Evolutionary conservation across 164 flowering plant species (phyloP), one percentile per base, ranked within the genome.

Genomic region (Warburgia ugandensis): DNA sequence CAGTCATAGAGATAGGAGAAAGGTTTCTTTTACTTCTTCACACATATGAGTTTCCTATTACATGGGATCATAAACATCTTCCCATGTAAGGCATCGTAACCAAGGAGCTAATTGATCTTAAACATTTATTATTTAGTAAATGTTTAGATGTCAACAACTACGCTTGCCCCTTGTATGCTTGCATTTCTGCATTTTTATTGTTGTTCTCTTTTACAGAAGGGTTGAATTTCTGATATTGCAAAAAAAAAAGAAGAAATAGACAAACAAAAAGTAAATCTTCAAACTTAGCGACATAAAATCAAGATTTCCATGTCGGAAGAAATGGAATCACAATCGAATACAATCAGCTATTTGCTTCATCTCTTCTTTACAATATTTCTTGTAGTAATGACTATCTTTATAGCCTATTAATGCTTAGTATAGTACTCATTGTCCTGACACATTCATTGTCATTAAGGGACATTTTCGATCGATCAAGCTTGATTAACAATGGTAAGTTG

Each of bases 361-460:
- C 10, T 45, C 44, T 19, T 3, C 28, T 29, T 55, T 50, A 29
- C 29, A 50, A 29, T 14, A 43, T 49, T 23, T 50, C 21, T n/a
- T n/a, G n/a, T n/a, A n/a, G n/a, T n/a, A n/a, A n/a, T n/a, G n/a
- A n/a, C n/a, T n/a, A n/a, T n/a, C n/a, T n/a, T n/a, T n/a, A n/a
- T n/a, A n/a, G n/a, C 25, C 36, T 43, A 40, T 7, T 7, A 6
- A 39, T 22, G 29, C 33, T n/a, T 22, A 80, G 81, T 39, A 78
- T 73, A 23, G 96, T 80, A 48, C 87, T 76, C 16, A 78, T n/a
- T n/a, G n/a, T 73, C 9, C 96, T 86, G 58, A 91, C 95, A 54
- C 95, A 86, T 63, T 86, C 91, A 25, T 91, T 86, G 10, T 81
- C 91, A 45, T 65, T 81, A 26, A 86, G 75, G 0, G 95, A 86